These are phyloP conservation scores for Panaeolus cyanescens DNA, from an alignment of 768 basidiomycete species.

Conservation along the genomic window DNA sequence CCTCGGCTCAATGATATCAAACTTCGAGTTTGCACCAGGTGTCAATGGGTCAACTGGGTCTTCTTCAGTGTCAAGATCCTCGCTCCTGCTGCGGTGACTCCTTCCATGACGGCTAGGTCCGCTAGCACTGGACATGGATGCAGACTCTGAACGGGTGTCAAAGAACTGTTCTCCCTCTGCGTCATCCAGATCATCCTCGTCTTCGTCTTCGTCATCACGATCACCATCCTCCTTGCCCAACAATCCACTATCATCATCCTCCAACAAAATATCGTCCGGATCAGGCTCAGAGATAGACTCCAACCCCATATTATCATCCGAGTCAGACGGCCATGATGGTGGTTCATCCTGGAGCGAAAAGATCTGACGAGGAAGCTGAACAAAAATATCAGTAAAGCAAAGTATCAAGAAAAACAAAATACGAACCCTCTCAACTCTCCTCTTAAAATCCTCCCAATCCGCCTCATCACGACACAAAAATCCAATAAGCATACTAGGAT, in stretches of 20 bases:
- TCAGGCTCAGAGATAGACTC: slow-evolving; percentile 81
- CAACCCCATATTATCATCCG: slow-evolving; percentile 75
- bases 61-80: slow-evolving; percentile 71
- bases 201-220: slow-evolving; percentile 23
- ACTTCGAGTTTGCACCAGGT: slow-evolving; percentile 54
- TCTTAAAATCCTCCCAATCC: slow-evolving; percentile 85
- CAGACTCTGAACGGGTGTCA: slow-evolving; percentile 49
- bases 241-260: slow-evolving; percentile 40
- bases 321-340: slow-evolving; percentile 78
- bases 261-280: slow-evolving; percentile 52
- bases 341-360: slow-evolving; percentile 90
- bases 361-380: slow-evolving; percentile 64
- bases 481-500: slow-evolving; percentile 97
- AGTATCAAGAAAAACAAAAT: slow-evolving; percentile 7
- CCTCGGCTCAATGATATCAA: slow-evolving; percentile 32
- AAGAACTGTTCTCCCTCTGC: slow-evolving; percentile 52
- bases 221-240: slow-evolving; percentile 19
- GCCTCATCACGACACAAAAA: slow-evolving; percentile 82
- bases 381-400: slow-evolving; percentile 10
- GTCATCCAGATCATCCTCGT: slow-evolving; percentile 30
- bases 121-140: slow-evolving; percentile 39
- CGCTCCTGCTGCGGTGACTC: slow-evolving; percentile 43
- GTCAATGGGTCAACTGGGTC: slow-evolving; percentile 73
- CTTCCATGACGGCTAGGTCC: slow-evolving; percentile 27
- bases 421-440: slow-evolving; percentile 72